phyloP scores from a whole-genome alignment of 2,329 filamentous ascomycete genomes.

The Fusarium sp. region DNA sequence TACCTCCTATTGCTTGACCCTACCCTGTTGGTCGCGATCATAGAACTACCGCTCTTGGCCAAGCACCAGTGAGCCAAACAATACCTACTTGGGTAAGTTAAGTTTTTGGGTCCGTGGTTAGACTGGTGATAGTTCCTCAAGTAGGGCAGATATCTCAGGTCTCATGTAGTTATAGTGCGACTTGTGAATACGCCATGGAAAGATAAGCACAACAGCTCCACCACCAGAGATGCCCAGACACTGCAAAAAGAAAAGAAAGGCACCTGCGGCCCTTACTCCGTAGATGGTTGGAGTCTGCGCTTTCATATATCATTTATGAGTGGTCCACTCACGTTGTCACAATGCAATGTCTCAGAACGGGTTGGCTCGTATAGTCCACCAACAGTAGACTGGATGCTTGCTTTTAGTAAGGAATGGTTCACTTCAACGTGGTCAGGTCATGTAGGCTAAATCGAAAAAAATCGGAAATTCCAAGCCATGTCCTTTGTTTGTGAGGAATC shows the following conservation, averaged over 20 bases:
- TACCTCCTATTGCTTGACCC: not conserved
- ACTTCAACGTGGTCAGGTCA: constrained; percentile 2
- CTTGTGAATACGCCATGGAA: not conserved
- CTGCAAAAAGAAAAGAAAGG: not conserved
- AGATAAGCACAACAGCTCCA: not conserved
- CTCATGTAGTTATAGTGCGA: too few relatives aligned
- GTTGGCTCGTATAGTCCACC: constrained; percentile 14
- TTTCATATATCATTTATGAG: constrained; percentile 26
- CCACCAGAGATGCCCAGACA: not conserved
- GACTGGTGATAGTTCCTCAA: not conserved
- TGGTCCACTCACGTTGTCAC: constrained; percentile 10
- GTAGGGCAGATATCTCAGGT: too few relatives aligned
- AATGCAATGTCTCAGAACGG: constrained; percentile 8
- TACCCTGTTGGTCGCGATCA: not conserved
- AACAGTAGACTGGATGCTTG: constrained; percentile 5
- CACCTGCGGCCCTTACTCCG: not conserved
- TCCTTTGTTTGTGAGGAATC: constrained; percentile 17
- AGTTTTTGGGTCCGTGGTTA: not conserved
- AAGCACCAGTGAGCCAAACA: not conserved
- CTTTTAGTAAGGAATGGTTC: constrained; percentile 4
- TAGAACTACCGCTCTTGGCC: not conserved
- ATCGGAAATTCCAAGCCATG: not conserved
- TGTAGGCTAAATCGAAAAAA: not conserved
- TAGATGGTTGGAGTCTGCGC: not conserved
- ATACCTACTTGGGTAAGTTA: not conserved